Evolutionary conservation across 352 stramenopile species (phyloP).

Genomic region (Pythium rhizo-oryzae): DNA sequence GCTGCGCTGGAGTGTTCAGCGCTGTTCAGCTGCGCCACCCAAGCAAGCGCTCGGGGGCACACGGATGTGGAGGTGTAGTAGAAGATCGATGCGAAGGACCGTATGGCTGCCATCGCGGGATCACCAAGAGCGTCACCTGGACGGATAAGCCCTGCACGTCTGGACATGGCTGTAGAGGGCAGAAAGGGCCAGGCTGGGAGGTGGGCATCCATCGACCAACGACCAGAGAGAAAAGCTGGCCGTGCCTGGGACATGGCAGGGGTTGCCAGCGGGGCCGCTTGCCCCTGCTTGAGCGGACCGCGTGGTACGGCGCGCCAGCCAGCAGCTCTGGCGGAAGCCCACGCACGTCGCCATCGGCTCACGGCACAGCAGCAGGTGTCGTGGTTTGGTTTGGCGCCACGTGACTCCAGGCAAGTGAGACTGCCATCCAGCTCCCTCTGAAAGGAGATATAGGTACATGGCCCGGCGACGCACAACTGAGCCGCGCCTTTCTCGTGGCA

Average conservation of each 20-base stretch:
- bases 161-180: background rate
- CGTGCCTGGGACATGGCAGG: too few relatives aligned
- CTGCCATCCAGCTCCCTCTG: background rate
- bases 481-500: background rate
- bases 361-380: too few relatives aligned
- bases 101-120: background rate
- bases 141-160: background rate
- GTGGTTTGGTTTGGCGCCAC: too few relatives aligned
- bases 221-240: background rate
- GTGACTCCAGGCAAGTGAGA: background rate
- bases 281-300: too few relatives aligned
- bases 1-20: too few relatives aligned
- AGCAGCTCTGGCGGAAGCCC: conserved; percentile 1
- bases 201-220: background rate
- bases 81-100: too few relatives aligned
- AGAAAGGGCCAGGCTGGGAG: background rate
- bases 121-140: conserved; percentile 1
- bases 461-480: background rate
- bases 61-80: too few relatives aligned
- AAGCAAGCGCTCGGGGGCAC: too few relatives aligned
- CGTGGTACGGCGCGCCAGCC: background rate
- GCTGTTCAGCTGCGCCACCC: too few relatives aligned
- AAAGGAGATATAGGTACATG: background rate
- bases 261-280: too few relatives aligned
- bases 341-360: background rate